Base-by-base conservation (phyloP, 805 yeast species). In the Torulaspora quercuum region DNA sequence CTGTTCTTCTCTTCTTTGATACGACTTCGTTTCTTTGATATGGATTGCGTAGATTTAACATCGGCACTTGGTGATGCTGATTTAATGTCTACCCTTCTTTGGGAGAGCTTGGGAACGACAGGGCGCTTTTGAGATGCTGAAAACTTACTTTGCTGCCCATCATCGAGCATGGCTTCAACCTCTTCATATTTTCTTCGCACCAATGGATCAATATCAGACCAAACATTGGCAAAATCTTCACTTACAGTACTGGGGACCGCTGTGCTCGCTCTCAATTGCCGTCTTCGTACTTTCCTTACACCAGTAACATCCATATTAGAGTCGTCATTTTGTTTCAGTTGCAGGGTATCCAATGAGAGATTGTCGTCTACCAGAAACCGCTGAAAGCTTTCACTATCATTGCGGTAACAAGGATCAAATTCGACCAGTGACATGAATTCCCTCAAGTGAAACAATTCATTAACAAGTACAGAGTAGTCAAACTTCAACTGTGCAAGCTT, bases 381-480 rank as follows among this genome's bases (percentile, higher is more conserved):
- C 45, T 52, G 37, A 52, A 64, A 44, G 52, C 69, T 63, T 11
- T 64, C 65, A 7, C 63, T 50, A 1, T 67, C 64, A 33, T 62
- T 56, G 12, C 37, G 38, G 30, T 43, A 45, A 10, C 56, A 49
- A 0, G 88, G 88, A 45, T 80, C 73, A 73, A 79, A 82, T 12
- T 74, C 75, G 0, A 70, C 74, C 27, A 81, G 54, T 0, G 85
- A 76, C 13, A 77, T 75, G 52, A 72, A 82, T 46, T 78, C 75
- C 39, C 69, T 63, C 17, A 82, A 58, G 52, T 82, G 86, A 48
- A 76, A 81, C 12, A 82, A 59, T 51, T 82, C 88, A 43, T 77
- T 75, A 0, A 75, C 64, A 16, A 74, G 55, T 4, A 72, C 35
- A 33, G 73, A 74, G 53, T 74, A 75, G 24, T 68, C 61, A 10